Percentiles rank a stretch among this genome's conserved stretches.
phyloP scores from a whole-genome alignment of 2,329 filamentous ascomycete species.

The Cercospora citrullina region DNA sequence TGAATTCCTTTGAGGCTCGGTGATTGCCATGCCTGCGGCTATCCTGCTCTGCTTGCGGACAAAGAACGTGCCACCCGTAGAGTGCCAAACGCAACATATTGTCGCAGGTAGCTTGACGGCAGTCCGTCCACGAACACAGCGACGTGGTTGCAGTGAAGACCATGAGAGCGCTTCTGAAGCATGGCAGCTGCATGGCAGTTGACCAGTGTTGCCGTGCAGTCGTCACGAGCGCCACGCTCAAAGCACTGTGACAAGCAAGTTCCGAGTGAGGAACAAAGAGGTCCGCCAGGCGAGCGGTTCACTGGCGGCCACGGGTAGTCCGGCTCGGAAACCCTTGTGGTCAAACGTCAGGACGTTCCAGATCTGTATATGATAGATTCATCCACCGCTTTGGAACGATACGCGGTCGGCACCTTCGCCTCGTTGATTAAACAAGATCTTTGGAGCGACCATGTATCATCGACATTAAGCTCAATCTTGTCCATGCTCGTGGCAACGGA shows the following conservation, averaged over 20 bases:
- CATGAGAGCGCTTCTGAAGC: background rate
- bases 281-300: background rate
- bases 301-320: background rate
- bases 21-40: constrained; percentile 25
- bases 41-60: constrained; percentile 30
- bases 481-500: background rate
- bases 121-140: background rate
- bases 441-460: background rate
- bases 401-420: background rate
- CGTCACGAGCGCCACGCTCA: background rate
- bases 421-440: constrained; percentile 6
- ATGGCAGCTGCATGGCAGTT: background rate
- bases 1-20: constrained; percentile 29
- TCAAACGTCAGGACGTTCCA: constrained; percentile 6
- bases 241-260: background rate
- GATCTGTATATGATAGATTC: constrained; percentile 11
- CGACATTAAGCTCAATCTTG: background rate
- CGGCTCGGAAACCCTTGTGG: constrained; percentile 8
- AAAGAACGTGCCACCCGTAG: constrained; percentile 23
- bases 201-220: background rate
- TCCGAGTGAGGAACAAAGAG: background rate
- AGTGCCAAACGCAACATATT: background rate
- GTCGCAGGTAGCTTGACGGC: background rate
- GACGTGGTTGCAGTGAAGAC: background rate
- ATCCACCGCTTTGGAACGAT: constrained; percentile 10